A percentile compares a stretch with the other conserved stretches of the same genome.
phyloP scores from a whole-genome alignment of 148 eudicot species.

The Cornus kousa region DNA sequence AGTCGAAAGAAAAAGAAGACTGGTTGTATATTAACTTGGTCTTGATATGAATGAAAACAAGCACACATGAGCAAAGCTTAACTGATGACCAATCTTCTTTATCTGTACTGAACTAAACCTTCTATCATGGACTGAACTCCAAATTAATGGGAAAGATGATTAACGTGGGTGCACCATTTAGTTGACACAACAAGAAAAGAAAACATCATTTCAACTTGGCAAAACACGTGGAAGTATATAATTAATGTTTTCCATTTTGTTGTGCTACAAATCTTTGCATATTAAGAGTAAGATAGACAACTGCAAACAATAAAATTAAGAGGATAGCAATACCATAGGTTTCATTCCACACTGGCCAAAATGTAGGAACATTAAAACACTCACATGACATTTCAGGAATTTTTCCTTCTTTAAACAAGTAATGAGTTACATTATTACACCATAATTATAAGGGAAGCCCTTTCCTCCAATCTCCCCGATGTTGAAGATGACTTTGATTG shows the following conservation, averaged over 20 bases:
- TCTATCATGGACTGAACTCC: background rate
- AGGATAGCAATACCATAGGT: background rate
- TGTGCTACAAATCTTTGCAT: background rate
- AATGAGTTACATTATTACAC: background rate
- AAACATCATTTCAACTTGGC: background rate
- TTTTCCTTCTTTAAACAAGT: background rate
- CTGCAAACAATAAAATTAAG: background rate
- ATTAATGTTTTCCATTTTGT: background rate
- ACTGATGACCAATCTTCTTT: background rate
- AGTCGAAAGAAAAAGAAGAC: constrained; percentile 8
- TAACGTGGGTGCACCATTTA: background rate
- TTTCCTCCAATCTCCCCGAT: too few species aligned
- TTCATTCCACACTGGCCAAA: background rate
- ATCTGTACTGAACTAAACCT: background rate
- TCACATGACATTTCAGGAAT: background rate
- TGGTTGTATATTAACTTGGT: background rate
- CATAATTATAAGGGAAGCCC: too few species aligned
- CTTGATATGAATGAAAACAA: background rate
- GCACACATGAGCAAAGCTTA: background rate
- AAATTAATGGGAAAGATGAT: background rate
- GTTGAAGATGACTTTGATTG: background rate
- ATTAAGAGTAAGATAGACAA: background rate
- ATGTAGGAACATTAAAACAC: background rate
- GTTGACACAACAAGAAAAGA: background rate
- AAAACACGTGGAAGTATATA: background rate